Conservation (phyloP, 2,329 filamentous ascomycete genomes). For the Trichoderma endophyticum region DNA sequence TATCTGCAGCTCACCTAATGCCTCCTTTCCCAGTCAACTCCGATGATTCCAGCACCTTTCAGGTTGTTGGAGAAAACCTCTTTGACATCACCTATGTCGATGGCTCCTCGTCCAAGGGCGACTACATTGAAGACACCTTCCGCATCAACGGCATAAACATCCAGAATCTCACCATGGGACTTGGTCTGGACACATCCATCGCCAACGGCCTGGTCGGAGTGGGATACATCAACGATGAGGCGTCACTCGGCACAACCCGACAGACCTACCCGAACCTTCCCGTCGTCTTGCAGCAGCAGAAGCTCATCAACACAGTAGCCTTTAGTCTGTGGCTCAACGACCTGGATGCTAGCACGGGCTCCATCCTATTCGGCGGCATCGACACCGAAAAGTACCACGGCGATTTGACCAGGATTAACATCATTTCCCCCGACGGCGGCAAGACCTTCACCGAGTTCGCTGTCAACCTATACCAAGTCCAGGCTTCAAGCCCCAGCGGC, state of each 20-base stretch:
- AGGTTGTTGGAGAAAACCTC: conserved; percentile 38
- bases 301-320: conserved; percentile 62
- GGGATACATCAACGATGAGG: conserved; percentile 56
- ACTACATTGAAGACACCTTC: conserved; percentile 59
- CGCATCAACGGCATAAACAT: conserved; percentile 50
- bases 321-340: conserved; percentile 70
- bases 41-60: conserved; percentile 45
- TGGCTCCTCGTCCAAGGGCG: conserved; percentile 52
- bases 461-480: conserved; percentile 47
- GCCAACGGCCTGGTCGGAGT: conserved; percentile 58
- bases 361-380: conserved; percentile 76
- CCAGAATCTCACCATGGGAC: conserved; percentile 57
- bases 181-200: conserved; percentile 53
- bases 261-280: conserved; percentile 58
- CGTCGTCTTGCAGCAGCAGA: conserved; percentile 59
- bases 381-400: conserved; percentile 72
- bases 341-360: conserved; percentile 59
- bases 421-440: conserved; percentile 45
- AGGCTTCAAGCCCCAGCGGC: conserved; percentile 48
- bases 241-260: conserved; percentile 31
- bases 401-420: conserved; percentile 57
- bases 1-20: background rate
- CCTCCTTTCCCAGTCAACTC: conserved; percentile 41
- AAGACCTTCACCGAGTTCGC: conserved; percentile 45
- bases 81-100: conserved; percentile 64